Conservation (phyloP, 768 basidiomycete genomes). For the Rhodotorula kratochvilovae region DNA sequence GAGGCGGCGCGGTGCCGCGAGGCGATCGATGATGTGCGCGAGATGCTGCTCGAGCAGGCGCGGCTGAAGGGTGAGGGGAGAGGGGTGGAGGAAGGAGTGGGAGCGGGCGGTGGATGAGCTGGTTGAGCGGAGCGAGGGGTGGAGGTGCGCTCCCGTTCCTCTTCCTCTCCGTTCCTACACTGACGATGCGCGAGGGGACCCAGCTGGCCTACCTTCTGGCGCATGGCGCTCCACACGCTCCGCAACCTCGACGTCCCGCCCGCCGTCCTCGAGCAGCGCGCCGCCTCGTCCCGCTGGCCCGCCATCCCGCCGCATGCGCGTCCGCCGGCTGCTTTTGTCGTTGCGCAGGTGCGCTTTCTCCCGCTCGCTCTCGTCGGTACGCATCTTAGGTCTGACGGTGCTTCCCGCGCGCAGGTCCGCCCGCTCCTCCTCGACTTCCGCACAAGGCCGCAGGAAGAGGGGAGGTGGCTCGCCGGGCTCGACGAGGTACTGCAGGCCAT, state of each 20-base stretch:
- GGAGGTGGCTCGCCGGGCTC: constrained; percentile 15
- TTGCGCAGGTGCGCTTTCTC: constrained; percentile 3
- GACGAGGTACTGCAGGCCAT: background rate
- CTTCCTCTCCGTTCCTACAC: no score
- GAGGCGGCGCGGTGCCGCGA: constrained; percentile 21
- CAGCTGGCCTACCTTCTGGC: constrained; percentile 38
- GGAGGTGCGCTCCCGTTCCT: constrained; percentile 28
- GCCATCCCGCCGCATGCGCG: background rate
- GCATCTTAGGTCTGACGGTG: no score
- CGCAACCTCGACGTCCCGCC: background rate
- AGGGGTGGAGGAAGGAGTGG: constrained; percentile 28
- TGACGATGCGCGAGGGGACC: background rate
- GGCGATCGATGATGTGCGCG: constrained; percentile 34
- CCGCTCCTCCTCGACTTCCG: constrained; percentile 9
- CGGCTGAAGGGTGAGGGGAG: background rate
- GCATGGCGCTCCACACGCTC: constrained; percentile 27
- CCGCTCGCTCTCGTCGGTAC: background rate
- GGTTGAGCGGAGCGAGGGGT: constrained; percentile 36
- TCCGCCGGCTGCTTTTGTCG: background rate
- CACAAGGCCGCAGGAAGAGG: background rate
- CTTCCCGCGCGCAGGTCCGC: background rate
- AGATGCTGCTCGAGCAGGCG: constrained; percentile 19
- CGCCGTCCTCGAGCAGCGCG: background rate
- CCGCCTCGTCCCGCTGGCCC: background rate
- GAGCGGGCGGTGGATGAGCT: constrained; percentile 32